Evolutionary conservation across 768 basidiomycete species (phyloP).

Genomic region (Termitomyces sp.): DNA sequence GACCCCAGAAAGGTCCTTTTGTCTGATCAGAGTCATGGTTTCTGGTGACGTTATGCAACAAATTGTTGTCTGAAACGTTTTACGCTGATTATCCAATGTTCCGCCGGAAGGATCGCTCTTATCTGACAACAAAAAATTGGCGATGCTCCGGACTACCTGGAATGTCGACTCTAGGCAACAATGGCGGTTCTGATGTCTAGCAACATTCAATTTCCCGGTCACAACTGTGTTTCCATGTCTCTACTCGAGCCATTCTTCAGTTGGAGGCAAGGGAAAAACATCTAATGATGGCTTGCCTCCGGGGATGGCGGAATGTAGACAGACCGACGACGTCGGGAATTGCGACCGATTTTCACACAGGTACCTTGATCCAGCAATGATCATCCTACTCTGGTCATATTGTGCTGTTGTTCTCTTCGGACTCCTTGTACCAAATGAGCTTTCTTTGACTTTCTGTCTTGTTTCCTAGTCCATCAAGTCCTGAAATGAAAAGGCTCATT

Average conservation of each 20-base stretch:
- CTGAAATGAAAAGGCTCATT: not conserved
- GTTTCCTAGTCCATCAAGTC: too few relatives aligned
- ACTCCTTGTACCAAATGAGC: not conserved
- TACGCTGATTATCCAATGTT: slow-evolving; percentile 1
- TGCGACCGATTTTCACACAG: not conserved
- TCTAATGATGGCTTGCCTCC: not conserved
- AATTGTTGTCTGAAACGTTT: slow-evolving; percentile 1
- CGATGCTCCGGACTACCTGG: slow-evolving; percentile 6
- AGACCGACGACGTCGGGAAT: not conserved
- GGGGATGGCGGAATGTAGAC: not conserved
- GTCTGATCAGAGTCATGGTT: slow-evolving; percentile 1
- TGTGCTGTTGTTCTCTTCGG: not conserved
- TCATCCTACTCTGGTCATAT: not conserved
- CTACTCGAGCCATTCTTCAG: not conserved
- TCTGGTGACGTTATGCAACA: slow-evolving; percentile 3
- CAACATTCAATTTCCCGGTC: not conserved
- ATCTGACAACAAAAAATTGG: not conserved
- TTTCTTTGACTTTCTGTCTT: not conserved
- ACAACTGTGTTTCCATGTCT: not conserved
- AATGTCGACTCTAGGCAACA: not conserved
- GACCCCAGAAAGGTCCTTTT: not conserved
- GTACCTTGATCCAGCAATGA: not conserved
- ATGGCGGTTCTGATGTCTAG: not conserved
- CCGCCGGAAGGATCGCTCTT: not conserved
- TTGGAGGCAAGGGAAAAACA: not conserved